phyloP scores from a whole-genome alignment of 108 stramenopile genomes.

The Fistulifera pelliculosa region DNA sequence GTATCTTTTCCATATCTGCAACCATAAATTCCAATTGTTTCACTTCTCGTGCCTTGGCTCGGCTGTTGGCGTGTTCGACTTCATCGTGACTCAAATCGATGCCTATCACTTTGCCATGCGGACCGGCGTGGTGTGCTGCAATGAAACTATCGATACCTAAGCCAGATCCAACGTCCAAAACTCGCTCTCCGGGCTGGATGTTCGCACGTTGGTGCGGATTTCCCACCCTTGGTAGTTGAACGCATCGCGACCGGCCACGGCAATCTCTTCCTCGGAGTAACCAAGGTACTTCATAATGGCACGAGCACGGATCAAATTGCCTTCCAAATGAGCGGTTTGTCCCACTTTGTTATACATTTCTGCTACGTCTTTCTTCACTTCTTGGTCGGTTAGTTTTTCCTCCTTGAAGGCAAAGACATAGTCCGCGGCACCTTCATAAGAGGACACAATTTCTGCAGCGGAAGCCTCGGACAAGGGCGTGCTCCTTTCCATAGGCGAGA shows the following conservation, averaged over 20 bases:
- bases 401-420: slow-evolving; percentile 31
- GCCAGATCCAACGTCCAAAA: slow-evolving; percentile 66
- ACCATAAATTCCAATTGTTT: slow-evolving; percentile 39
- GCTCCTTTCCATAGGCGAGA: slow-evolving; percentile 5
- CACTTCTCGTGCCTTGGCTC: slow-evolving; percentile 40
- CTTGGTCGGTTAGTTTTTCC: slow-evolving; percentile 12
- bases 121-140: slow-evolving; percentile 26
- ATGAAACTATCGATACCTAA: slow-evolving; percentile 68
- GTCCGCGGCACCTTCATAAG: slow-evolving; percentile 16
- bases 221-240: slow-evolving; percentile 79
- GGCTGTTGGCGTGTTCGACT: slow-evolving; percentile 39
- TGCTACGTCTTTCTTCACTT: slow-evolving; percentile 46
- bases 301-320: slow-evolving; percentile 45
- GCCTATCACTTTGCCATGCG: slow-evolving; percentile 47
- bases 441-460: too few species aligned
- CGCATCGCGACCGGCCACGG: slow-evolving; percentile 43
- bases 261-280: slow-evolving; percentile 49
- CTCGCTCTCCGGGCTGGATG: slow-evolving; percentile 46
- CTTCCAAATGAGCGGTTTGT: slow-evolving; percentile 41
- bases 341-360: slow-evolving; percentile 65
- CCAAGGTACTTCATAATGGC: slow-evolving; percentile 57
- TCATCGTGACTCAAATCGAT: slow-evolving; percentile 56
- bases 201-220: slow-evolving; percentile 58
- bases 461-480: slow-evolving; percentile 5
- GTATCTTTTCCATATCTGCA: slow-evolving; percentile 86